A percentile compares a stretch with the other conserved stretches of the same genome.
Evolutionary conservation across 805 yeast species (phyloP).

Genomic region (Starmerella stigmatis): DNA sequence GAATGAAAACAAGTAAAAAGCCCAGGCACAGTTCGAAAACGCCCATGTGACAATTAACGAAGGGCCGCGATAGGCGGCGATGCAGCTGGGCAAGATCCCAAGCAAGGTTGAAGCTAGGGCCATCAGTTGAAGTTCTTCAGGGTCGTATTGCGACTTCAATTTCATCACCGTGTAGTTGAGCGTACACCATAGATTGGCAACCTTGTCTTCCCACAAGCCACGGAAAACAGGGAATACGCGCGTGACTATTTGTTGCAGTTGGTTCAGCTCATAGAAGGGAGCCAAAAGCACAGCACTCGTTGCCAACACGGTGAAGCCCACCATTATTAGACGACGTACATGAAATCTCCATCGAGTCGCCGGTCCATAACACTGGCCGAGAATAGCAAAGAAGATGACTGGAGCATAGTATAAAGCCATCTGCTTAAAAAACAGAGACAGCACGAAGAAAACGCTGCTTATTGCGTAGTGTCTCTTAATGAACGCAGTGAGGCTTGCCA

Average conservation of each 20-base stretch:
- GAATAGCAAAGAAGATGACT: constrained; percentile 66
- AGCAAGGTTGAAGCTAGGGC: constrained; percentile 32
- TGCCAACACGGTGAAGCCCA: constrained; percentile 53
- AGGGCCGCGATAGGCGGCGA: constrained; percentile 35
- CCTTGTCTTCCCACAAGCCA: constrained; percentile 95
- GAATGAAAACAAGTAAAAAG: constrained; percentile 81
- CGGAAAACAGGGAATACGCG: constrained; percentile 87
- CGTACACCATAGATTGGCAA: constrained; percentile 97
- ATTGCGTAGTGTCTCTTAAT: constrained; percentile 47
- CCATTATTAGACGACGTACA: constrained; percentile 39
- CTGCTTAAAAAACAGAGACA: constrained; percentile 78
- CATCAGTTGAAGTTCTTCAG: constrained; percentile 48
- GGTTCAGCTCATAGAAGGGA: constrained; percentile 49
- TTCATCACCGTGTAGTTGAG: constrained; percentile 60
- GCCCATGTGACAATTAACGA: constrained; percentile 48
- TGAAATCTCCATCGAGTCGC: constrained; percentile 7
- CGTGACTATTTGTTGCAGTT: constrained; percentile 45
- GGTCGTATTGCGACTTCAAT: constrained; percentile 46
- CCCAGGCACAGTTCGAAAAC: constrained; percentile 71
- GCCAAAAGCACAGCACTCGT: constrained; percentile 43
- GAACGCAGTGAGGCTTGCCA: constrained; percentile 56
- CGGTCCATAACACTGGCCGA: constrained; percentile 46
- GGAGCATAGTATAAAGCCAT: constrained; percentile 94
- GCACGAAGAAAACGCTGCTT: constrained; percentile 68
- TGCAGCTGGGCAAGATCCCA: constrained; percentile 48